Evolutionary conservation across 176 grass and related monocot genomes (phyloP).

Genomic region (Raddia guianensis): DNA sequence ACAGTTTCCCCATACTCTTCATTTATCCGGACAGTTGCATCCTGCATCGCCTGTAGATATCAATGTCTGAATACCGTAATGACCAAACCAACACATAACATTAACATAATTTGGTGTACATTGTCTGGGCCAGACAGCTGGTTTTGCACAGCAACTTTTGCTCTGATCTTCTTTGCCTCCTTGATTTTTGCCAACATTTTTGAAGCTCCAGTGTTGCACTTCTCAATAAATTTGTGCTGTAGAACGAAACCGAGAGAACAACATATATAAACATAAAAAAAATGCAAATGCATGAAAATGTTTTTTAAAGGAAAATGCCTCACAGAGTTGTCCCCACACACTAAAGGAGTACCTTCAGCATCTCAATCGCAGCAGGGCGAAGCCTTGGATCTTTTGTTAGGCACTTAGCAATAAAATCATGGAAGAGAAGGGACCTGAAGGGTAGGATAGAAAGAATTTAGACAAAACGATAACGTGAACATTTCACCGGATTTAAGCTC

Average conservation of each 20-base stretch:
- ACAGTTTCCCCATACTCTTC: constrained; percentile 68
- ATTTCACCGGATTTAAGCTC: constrained; percentile 14
- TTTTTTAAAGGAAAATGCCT: neutral
- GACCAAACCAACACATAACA: constrained; percentile 39
- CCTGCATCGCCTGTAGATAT: constrained; percentile 55
- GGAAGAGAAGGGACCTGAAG: constrained; percentile 95
- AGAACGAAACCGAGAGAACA: constrained; percentile 15
- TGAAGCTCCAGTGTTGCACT: constrained; percentile 84
- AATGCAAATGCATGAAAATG: constrained; percentile 29
- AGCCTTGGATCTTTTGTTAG: constrained; percentile 97
- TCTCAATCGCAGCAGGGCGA: constrained; percentile 87
- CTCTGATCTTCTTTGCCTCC: constrained; percentile 83
- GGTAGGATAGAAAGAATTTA: constrained; percentile 39
- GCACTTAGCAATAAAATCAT: constrained; percentile 99
- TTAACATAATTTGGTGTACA: constrained; percentile 47
- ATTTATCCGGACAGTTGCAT: constrained; percentile 59
- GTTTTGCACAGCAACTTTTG: constrained; percentile 58
- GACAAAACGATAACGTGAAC: neutral
- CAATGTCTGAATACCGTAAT: constrained; percentile 35
- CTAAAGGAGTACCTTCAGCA: constrained; percentile 81
- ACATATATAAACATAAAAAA: constrained; percentile 34
- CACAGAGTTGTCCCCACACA: constrained; percentile 8
- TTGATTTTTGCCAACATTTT: constrained; percentile 97
- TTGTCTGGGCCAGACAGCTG: constrained; percentile 52
- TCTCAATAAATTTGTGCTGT: constrained; percentile 99